Evolutionary conservation across 192 early-diverging fungal genomes (phyloP), one percentile per base, ranked within the genome.

Genomic region (Coemansia sp.): DNA sequence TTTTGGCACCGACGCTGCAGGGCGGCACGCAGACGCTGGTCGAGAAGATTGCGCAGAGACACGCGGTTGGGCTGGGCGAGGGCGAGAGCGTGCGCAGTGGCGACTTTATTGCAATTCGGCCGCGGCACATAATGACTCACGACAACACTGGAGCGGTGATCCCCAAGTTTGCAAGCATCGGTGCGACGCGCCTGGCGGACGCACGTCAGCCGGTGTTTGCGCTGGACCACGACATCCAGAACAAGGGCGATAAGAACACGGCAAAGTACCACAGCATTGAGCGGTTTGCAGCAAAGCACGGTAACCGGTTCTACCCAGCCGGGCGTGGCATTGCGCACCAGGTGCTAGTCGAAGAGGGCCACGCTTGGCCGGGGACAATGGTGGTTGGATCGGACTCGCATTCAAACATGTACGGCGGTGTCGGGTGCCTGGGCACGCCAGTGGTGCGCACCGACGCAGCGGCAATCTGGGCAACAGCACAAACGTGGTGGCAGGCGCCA

Each of bases 371-470:
- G 2, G 78, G 85, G 51, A 89, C 94, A 10, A 84, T 99, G 79
- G 91, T 92, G 19, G 95, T 99, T 4, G 96, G 94, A 1, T 95
- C 93, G 1, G 96, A 99, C 73, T 99, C 96, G 8, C 96, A 99
- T 67, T 97, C 96, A 5, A 99, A 99, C 80, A 99, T 97, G 93
- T 99, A 99, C 73, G 96, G 96, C 39, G 96, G 95, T 61, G 88
- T 99, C 58, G 94, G 94, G 30, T 85, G 86, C 47, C 79, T 99
- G 50, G 96, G 96, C 38, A 97, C 96, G 22, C 96, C 96, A 17
- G 90, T 99, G 49, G 96, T 99, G 37, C 85, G 96, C 24, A 99
- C 96, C 8, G 96, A 99, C 65, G 96, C 96, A 0, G 96, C 96
- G 0, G 91, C 96, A 1, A 92, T 99, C 55, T 99, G 96, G 96